Base-by-base conservation (phyloP, 177 flowering plant genomes). In the Tripterygium wilfordii region DNA sequence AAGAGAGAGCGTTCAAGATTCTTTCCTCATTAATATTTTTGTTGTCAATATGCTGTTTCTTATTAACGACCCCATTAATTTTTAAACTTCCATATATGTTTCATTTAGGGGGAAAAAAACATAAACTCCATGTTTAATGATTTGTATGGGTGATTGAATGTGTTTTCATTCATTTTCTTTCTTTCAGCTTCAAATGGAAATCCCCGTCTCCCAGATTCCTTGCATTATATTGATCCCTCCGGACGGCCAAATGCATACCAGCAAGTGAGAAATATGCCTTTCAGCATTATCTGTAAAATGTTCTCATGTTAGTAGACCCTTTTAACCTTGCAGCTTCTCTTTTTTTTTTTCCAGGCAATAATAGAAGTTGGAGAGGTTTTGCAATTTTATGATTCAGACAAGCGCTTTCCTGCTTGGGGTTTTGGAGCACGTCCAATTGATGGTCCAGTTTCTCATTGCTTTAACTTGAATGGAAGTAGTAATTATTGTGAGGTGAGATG, bases 341-440 rank as follows among this genome's bases (percentile, higher is more conserved):
- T 29, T 22, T 21, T 42, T 39, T 44, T 48, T 48, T 56, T 51
- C 44, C 71, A 89, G 97, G 97, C 90, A 48, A 85, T 90, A 53
- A 10, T 60, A 10, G 96, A 84, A 33, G 77, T 87, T 51, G 96
- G 89, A 55, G 91, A 77, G 42, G 94, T 90, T 17, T 41, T 90
- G 63, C 97, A 90, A 53, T 81, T 82, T 56, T 90, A 90, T 70
- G 94, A 90, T 67, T 45, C 80, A 23, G 94, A 87, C 57, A 84
- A 75, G 51, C 74, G 76, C 40, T 90, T 87, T 65, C 87, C 91
- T 51, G 85, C 96, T 1, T 90, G 94, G 94, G 97, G 97, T 31
- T 90, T 90, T 74, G 97, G 97, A 58, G 97, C 91, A 30, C 74
- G 96, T 47, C 94, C 97, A 44, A 80, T 87, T 54, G 97, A 90